Conservation (phyloP, 257 asterid genomes). For the Lycium barbarum region DNA sequence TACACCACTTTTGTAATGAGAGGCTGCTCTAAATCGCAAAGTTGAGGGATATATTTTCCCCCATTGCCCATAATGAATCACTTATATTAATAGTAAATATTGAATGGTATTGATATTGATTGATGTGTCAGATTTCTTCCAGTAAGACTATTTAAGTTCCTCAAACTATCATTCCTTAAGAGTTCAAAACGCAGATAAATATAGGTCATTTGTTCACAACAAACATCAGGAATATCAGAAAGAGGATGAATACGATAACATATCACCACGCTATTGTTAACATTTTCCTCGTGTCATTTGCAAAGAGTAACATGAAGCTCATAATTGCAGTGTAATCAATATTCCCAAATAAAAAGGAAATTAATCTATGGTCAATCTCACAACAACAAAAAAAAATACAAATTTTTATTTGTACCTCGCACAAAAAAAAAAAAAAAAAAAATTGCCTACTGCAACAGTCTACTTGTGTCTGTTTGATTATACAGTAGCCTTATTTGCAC, state of each 20-base stretch:
- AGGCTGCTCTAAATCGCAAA: too few species aligned
- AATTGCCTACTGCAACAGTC: not conserved
- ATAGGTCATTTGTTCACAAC: not conserved
- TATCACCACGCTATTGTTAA: not conserved
- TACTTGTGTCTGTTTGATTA: not conserved
- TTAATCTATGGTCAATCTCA: not conserved
- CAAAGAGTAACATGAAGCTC: not conserved
- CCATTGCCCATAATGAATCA: too few species aligned
- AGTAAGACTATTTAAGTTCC: too few species aligned
- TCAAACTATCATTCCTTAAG: too few species aligned
- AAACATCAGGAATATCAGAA: not conserved
- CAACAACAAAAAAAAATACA: not conserved
- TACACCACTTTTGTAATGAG: too few species aligned
- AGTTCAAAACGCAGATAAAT: not conserved
- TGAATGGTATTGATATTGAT: too few species aligned
- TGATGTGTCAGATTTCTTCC: too few species aligned
- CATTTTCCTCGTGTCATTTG: not conserved
- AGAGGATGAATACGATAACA: not conserved
- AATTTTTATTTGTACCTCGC: not conserved
- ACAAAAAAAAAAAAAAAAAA: not conserved
- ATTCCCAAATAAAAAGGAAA: not conserved
- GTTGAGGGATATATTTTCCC: too few species aligned
- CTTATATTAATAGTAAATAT: too few species aligned
- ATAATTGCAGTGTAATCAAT: not conserved
- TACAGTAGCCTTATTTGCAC: slow-evolving; percentile 6